Conservation (phyloP, 768 basidiomycete species). For the Antrodiella citrinella region DNA sequence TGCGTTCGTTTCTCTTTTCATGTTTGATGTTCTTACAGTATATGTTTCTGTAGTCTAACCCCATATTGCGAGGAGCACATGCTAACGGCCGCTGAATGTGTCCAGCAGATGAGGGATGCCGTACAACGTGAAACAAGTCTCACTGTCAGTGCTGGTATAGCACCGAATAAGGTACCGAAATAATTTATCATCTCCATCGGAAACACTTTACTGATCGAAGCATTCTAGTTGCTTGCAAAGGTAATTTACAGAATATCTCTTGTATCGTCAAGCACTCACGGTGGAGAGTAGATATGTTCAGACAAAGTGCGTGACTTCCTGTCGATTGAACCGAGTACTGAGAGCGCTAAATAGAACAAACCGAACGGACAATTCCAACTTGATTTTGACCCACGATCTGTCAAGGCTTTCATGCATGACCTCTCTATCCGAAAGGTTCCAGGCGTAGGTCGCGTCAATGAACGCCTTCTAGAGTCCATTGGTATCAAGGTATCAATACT, state of each 20-base stretch:
- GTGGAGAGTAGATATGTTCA: slow-evolving; percentile 66
- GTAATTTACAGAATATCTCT: slow-evolving; percentile 28
- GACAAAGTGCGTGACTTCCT: slow-evolving; percentile 51
- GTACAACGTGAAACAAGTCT: slow-evolving; percentile 75
- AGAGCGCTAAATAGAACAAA: slow-evolving; percentile 60
- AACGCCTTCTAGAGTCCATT: slow-evolving; percentile 78
- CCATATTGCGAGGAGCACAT: slow-evolving; percentile 65
- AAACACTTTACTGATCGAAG: too few relatives aligned
- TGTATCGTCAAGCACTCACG: not conserved
- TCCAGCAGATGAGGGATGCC: slow-evolving; percentile 63
- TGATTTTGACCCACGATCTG: slow-evolving; percentile 50
- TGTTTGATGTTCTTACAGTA: not conserved
- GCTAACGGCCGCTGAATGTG: slow-evolving; percentile 64
- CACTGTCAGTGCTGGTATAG: slow-evolving; percentile 93
- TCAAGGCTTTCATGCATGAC: slow-evolving; percentile 70
- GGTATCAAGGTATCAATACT: slow-evolving; percentile 61
- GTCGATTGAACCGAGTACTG: not conserved
- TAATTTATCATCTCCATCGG: too few relatives aligned
- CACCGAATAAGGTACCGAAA: slow-evolving; percentile 92
- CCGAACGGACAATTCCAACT: slow-evolving; percentile 89
- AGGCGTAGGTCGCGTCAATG: slow-evolving; percentile 86
- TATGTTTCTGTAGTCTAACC: slow-evolving; percentile 53
- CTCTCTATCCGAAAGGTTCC: slow-evolving; percentile 83
- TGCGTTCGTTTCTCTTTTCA: slow-evolving; percentile 26
- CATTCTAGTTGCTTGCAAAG: slow-evolving; percentile 80